Percentiles rank a stretch among this genome's conserved stretches.
phyloP scores from a whole-genome alignment of 768 basidiomycete species.

The Suillus luteus region DNA sequence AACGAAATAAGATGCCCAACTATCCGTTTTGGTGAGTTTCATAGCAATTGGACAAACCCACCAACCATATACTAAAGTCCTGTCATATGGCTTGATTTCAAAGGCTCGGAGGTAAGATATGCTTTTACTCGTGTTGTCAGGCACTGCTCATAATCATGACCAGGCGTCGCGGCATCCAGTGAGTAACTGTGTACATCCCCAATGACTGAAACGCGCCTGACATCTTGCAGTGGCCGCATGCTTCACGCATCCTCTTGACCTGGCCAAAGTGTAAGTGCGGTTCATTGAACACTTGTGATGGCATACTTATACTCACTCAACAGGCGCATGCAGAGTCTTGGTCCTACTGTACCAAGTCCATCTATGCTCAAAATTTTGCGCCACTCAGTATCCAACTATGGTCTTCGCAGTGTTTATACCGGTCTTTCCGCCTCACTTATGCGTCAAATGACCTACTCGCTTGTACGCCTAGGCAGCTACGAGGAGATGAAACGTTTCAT shows the following conservation, averaged over 20 bases:
- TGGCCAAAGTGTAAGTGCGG: conserved; percentile 76
- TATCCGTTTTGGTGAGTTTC: conserved; percentile 36
- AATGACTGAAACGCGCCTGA: conserved; percentile 7
- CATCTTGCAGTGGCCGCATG: conserved; percentile 67
- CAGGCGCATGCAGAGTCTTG: conserved; percentile 82
- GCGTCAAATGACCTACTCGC: conserved; percentile 90
- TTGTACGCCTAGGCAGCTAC: conserved; percentile 81
- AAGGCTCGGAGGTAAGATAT: conserved; percentile 64
- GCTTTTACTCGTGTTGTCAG: conserved; percentile 2
- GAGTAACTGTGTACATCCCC: conserved; percentile 26
- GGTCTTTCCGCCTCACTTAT: conserved; percentile 82
- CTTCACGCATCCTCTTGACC: conserved; percentile 81
- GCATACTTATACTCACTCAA: conserved; percentile 7
- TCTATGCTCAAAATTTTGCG: conserved; percentile 69
- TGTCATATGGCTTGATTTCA: conserved; percentile 11
- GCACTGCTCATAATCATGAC: conserved; percentile 13
- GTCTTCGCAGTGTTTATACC: conserved; percentile 74
- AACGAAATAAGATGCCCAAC: conserved; percentile 25
- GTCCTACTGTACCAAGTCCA: conserved; percentile 50
- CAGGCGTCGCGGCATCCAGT: conserved; percentile 69
- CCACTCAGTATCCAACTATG: conserved; percentile 63
- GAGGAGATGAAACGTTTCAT: conserved; percentile 71
- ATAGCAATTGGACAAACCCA: neutral
- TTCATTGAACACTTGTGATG: conserved; percentile 2
- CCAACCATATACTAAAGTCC: neutral